Evolutionary conservation across 2,329 filamentous ascomycete species (phyloP), one percentile per base, ranked within the genome.

Genomic region (Clathrospora elynae): DNA sequence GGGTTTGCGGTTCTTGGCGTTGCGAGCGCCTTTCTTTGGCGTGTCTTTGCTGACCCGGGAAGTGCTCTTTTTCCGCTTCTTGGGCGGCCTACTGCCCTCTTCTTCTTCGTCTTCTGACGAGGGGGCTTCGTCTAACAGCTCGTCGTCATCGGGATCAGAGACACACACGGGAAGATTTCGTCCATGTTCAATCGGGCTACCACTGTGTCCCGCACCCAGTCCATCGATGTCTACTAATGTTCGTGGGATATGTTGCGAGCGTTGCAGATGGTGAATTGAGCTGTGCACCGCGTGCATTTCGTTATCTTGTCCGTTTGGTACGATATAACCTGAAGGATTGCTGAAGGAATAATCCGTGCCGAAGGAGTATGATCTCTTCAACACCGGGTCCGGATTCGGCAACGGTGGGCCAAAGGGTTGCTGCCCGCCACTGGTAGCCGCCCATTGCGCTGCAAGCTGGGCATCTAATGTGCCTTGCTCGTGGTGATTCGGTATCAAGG

Each of bases 331-430:
- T 19, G 55, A 46, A 1, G 55, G 51, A 37, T 64, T 64, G 35
- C 61, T 64, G 56, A 71, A 71, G 5, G 62, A 57, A 33, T 57
- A 59, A 42, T 71, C 67, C 1, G 66, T 69, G 16, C 67, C 67
- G 36, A 68, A 70, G 0, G 62, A 65, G 23, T 68, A 69, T 6
- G 62, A 51, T 25, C 62, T 46, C 45, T 64, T 66, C n/a, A 68
- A 32, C n/a, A n/a, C n/a, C n/a, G n/a, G n/a, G 9, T 28, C 46
- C 0, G 55, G 46, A 24, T 54, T 54, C 20, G 43, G 46, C 11
- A 53, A 31, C 4, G 53, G 35, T 8, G 59, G 50, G 4, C 35
- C 51, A 13, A 57, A 55, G 16, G 60, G 53, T 23, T 52, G 49
- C 17, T 59, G 56, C 7, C 50, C 28, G 4, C 44, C 47, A 22